Conservation (phyloP, 805 yeast species). For the Peterozyma xylosa region DNA sequence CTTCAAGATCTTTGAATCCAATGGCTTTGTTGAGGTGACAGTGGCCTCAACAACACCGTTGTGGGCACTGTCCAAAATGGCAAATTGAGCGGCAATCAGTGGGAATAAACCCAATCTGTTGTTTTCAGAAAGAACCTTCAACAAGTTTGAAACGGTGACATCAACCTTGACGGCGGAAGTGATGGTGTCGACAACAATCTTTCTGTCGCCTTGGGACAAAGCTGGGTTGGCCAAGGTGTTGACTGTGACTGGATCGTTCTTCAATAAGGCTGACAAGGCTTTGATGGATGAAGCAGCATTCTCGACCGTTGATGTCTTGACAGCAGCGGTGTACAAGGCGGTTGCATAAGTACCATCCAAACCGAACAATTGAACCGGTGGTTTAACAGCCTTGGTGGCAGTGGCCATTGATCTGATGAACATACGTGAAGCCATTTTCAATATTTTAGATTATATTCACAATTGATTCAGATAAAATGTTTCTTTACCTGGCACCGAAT, state of each 20-base stretch:
- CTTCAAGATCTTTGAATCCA: conserved; percentile 72
- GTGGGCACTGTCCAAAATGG: conserved; percentile 77
- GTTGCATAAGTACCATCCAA: conserved; percentile 96
- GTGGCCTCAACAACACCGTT: conserved; percentile 90
- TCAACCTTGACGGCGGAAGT: conserved; percentile 44
- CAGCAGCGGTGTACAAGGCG: conserved; percentile 89
- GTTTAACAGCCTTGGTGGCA: conserved; percentile 57
- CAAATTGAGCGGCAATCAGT: conserved; percentile 62
- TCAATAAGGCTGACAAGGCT: conserved; percentile 45
- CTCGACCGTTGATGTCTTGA: conserved; percentile 70
- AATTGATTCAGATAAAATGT: too few relatives aligned
- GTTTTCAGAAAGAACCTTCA: conserved; percentile 85
- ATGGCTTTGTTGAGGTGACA: conserved; percentile 79
- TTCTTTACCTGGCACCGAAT: too few relatives aligned
- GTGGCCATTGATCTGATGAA: conserved; percentile 70
- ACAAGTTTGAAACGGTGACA: conserved; percentile 68
- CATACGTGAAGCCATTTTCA: conserved; percentile 53
- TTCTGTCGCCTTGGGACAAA: conserved; percentile 67
- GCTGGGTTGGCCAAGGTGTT: conserved; percentile 76
- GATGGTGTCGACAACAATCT: conserved; percentile 57
- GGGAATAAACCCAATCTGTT: conserved; percentile 76
- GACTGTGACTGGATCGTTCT: conserved; percentile 55
- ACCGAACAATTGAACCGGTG: conserved; percentile 92
- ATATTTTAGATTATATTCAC: too few relatives aligned
- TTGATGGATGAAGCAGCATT: conserved; percentile 57